phyloP scores from a whole-genome alignment of 176 grass and related monocot species.

The Ananas comosus region DNA sequence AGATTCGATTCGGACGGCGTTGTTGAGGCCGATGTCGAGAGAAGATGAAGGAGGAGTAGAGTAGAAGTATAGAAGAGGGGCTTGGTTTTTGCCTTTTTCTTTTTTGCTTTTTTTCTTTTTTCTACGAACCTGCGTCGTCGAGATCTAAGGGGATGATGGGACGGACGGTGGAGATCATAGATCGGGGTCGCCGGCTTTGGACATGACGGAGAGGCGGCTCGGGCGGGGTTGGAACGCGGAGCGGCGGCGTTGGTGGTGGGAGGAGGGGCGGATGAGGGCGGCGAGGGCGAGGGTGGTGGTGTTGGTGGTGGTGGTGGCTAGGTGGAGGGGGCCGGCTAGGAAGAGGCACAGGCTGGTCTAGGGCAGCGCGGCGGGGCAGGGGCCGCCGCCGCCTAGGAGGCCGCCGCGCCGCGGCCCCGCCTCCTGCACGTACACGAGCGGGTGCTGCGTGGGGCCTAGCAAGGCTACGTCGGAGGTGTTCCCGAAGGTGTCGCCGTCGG shows the following conservation, averaged over 20 bases:
- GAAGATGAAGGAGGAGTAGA: neutral
- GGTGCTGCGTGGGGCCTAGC: no score
- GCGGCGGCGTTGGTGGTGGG: conserved; percentile 35
- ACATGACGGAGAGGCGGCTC: conserved; percentile 44
- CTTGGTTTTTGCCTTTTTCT: neutral
- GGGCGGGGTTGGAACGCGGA: conserved; percentile 15
- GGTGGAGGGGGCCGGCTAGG: no score
- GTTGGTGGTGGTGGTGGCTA: no score
- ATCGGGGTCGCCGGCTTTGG: conserved; percentile 30
- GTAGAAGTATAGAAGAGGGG: neutral
- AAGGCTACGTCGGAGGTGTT: no score
- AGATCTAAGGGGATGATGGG: neutral
- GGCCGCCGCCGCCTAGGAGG: no score
- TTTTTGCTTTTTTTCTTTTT: conserved; percentile 6
- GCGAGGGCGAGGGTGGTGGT: no score
- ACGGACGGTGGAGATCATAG: conserved; percentile 28
- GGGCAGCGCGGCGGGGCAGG: no score
- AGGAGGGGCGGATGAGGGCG: conserved; percentile 30
- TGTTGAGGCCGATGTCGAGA: neutral
- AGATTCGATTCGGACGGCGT: conserved; percentile 2
- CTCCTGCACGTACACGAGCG: no score
- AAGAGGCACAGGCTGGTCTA: no score
- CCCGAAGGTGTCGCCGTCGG: no score
- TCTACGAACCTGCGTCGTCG: conserved; percentile 7
- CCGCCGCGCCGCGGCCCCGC: no score